These are phyloP conservation scores for bread wheat (Triticum aestivum) DNA, from an alignment of 176 grass and related monocot species.

Conservation along the genomic window DNA sequence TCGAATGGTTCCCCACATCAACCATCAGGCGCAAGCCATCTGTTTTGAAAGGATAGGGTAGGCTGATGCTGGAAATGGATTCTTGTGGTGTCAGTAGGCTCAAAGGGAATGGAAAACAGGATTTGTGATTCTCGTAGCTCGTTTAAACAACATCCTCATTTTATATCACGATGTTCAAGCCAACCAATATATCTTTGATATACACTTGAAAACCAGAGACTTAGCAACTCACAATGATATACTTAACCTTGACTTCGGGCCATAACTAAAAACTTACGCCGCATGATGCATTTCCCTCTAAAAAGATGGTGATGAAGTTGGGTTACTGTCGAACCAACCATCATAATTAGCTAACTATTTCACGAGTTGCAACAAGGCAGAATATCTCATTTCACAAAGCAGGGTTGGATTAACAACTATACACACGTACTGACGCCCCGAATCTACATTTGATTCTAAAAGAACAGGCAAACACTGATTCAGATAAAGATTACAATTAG, in stretches of 20 bases:
- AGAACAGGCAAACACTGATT: background rate
- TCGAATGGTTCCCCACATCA: background rate
- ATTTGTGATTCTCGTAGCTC: too few species aligned
- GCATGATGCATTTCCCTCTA: constrained; percentile 5
- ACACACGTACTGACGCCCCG: background rate
- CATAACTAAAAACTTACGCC: background rate
- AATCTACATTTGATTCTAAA: background rate
- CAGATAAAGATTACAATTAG: background rate
- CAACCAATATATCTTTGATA: background rate
- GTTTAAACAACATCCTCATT: background rate
- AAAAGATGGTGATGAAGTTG: background rate
- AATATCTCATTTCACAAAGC: constrained; percentile 7
- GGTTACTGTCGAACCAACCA: background rate
- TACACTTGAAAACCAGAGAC: background rate
- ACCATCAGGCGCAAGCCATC: too few species aligned
- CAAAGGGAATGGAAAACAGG: background rate
- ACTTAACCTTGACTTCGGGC: background rate
- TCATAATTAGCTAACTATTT: background rate
- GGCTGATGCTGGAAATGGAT: background rate
- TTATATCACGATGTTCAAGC: background rate
- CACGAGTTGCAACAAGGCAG: background rate
- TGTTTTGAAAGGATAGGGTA: background rate
- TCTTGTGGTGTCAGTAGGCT: background rate
- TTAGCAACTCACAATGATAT: background rate
- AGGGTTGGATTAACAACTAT: background rate